Base-by-base conservation (phyloP, 176 grass and related monocot genomes). In the Hyparrhenia diplandra region DNA sequence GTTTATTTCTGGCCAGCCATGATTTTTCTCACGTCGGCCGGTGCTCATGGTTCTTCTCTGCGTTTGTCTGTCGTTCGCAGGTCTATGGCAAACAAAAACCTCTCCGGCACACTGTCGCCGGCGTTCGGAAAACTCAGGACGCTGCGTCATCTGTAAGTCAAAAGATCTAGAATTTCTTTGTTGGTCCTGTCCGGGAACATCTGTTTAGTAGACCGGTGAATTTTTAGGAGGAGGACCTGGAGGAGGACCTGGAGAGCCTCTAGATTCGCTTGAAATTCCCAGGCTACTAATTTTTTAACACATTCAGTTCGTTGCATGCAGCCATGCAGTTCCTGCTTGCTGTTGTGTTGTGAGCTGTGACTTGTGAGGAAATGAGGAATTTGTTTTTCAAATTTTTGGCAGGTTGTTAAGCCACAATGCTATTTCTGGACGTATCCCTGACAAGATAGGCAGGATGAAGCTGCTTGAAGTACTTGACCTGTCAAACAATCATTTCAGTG, bases 391-490 rank as follows among this genome's bases (percentile, higher is more conserved):
- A 29, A n/a, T n/a, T 77, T 74, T 62, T 76, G 30, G 59, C 85
- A 97, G 94, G 77, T 45, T 83, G 45, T 78, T 97, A 62, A 68
- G 82, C 70, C 91, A 89, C 16, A 97, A 94, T 88, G 78, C 63
- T 32, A 81, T 97, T 29, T 93, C 82, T 31, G 92, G 94, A 24
- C 83, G 34, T 21, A 90, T 97, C 43, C 92, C 94, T 13, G 39
- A 80, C 17, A 87, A 83, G 40, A 67, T 97, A 47, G 90, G 90
- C 40, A 83, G 57, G 61, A 40, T 97, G 74, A 66, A 87, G 65
- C 60, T 36, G 73, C 90, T 94, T 18, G 77, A 81, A 25, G 83
- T 32, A 39, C 80, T 97, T 27, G 90, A 94, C 43, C 78, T 97
- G n/a, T 92, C 95, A 16, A 61, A 83, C 23, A 97, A 97, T 67